These are phyloP conservation scores for Leccinum angustisporum DNA, from an alignment of 1,284 basidiomycete species.

Conservation along the genomic window DNA sequence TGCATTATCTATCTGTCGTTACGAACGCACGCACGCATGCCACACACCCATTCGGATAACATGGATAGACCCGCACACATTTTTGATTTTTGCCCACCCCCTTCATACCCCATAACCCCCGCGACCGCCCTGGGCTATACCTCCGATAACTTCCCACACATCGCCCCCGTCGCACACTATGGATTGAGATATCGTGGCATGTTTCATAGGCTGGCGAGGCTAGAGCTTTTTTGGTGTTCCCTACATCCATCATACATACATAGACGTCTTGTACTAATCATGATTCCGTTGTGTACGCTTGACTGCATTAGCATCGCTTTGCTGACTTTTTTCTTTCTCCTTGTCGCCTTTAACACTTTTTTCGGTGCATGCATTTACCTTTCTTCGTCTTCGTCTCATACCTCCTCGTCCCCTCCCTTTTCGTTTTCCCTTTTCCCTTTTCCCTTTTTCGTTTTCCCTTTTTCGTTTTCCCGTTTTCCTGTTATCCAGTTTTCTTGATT, in stretches of 20 bases:
- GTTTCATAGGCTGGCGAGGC: background rate
- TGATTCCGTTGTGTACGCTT: too few relatives aligned
- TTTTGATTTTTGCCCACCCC: background rate
- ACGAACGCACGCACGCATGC: background rate
- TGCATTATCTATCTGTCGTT: slow-evolving; percentile 20
- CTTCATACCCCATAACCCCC: background rate
- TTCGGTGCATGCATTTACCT: background rate
- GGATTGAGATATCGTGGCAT: background rate
- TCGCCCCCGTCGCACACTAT: background rate
- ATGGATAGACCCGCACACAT: background rate
- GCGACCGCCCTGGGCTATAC: background rate
- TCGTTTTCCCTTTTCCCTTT: too few relatives aligned
- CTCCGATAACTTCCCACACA: background rate
- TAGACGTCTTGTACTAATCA: background rate
- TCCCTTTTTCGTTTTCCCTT: background rate
- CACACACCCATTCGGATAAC: background rate
- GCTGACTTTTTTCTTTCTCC: background rate
- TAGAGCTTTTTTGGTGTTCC: background rate
- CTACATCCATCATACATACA: background rate
- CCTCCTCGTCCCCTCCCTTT: background rate
- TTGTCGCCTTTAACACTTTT: background rate
- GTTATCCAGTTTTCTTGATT: background rate
- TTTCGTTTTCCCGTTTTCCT: background rate
- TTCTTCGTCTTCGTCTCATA: background rate
- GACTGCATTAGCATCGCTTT: background rate